A percentile compares a stretch with the other conserved stretches of the same genome.
Evolutionary conservation across 257 asterid genomes (phyloP).

Genomic region (Apocynum venetum): DNA sequence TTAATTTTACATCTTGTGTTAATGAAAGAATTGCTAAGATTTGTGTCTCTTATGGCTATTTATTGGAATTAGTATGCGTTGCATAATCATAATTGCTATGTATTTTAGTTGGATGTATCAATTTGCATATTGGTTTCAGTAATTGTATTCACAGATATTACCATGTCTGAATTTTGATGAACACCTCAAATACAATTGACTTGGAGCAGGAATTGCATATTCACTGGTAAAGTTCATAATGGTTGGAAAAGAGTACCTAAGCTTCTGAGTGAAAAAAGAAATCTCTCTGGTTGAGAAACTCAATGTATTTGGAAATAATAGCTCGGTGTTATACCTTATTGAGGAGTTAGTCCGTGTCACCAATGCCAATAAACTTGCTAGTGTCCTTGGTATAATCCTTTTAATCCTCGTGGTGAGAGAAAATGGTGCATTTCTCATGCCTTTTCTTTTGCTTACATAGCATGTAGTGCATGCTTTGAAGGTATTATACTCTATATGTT

Average conservation of each 20-base stretch:
- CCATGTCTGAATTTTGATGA: background rate
- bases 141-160: background rate
- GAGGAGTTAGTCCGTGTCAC: background rate
- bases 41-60: background rate
- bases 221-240: background rate
- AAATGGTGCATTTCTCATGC: background rate
- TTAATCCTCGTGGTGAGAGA: background rate
- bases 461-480: background rate
- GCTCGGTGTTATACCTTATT: background rate
- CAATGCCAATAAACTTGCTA: background rate
- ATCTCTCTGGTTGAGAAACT: background rate
- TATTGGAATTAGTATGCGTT: no score
- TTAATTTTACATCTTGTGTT: background rate
- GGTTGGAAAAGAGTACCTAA: background rate
- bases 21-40: background rate
- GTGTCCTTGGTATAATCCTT: background rate
- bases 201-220: background rate
- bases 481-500: background rate
- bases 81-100: background rate
- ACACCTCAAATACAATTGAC: background rate
- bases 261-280: background rate
- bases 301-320: background rate
- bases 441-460: background rate
- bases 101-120: background rate
- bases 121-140: background rate